Conservation (phyloP, 1,284 basidiomycete genomes). For the Heterobasidion parviporum region DNA sequence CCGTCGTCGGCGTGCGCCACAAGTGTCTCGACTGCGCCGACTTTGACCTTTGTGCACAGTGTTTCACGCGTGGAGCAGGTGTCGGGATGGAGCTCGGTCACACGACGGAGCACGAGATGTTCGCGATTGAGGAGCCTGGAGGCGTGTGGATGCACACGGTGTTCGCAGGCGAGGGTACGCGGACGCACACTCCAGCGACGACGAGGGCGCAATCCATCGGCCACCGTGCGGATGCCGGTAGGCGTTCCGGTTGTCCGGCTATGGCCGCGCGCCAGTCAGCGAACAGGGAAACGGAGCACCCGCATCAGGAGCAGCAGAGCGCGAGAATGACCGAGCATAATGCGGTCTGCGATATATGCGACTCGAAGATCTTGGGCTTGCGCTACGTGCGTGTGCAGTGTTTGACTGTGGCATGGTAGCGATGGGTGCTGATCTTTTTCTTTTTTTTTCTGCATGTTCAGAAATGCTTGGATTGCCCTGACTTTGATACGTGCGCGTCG, state of each 20-base stretch:
- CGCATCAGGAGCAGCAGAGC: constrained; percentile 9
- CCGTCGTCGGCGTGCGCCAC: constrained; percentile 54
- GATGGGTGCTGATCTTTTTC: background rate
- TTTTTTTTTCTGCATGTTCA: constrained; percentile 16
- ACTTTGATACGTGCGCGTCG: constrained; percentile 66
- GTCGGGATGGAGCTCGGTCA: background rate
- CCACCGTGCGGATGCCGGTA: background rate
- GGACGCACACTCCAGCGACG: constrained; percentile 1
- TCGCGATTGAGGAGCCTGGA: constrained; percentile 56
- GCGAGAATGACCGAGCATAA: constrained; percentile 28
- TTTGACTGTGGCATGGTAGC: background rate
- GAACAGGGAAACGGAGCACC: constrained; percentile 1
- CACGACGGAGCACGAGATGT: constrained; percentile 45
- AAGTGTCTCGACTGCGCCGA: constrained; percentile 73
- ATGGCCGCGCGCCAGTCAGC: background rate
- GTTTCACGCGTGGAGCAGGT: background rate
- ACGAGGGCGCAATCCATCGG: background rate
- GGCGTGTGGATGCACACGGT: constrained; percentile 57
- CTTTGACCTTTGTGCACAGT: constrained; percentile 62
- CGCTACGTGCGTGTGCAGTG: constrained; percentile 48
- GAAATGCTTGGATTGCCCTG: constrained; percentile 73
- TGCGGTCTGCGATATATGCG: constrained; percentile 70
- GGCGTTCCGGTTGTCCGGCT: constrained; percentile 1
- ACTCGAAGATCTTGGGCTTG: constrained; percentile 56
- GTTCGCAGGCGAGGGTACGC: constrained; percentile 30